These are phyloP conservation scores for Sporothrix inflata DNA, from an alignment of 2,329 filamentous ascomycete genomes.

Conservation along the genomic window DNA sequence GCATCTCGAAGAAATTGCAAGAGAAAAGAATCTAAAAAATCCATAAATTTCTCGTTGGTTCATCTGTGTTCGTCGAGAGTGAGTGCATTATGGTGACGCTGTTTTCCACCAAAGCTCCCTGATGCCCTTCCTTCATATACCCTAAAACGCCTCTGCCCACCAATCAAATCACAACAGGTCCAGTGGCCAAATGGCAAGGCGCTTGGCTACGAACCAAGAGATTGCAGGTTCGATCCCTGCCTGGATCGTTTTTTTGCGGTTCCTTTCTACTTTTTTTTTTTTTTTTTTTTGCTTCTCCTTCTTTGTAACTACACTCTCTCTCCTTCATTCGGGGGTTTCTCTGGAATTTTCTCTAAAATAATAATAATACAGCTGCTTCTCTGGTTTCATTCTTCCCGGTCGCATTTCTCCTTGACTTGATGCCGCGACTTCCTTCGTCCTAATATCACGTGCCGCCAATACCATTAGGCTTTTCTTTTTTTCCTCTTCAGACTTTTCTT, in stretches of 20 bases:
- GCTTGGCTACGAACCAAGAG: conserved; percentile 46
- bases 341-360: too few species aligned
- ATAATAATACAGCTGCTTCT: background rate
- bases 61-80: too few species aligned
- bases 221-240: conserved; percentile 46
- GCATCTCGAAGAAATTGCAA: too few species aligned
- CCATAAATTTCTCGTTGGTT: too few species aligned
- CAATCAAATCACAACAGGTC: conserved; percentile 30
- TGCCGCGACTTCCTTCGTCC: background rate
- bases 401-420: background rate
- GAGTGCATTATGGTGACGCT: too few species aligned
- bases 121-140: background rate
- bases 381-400: background rate
- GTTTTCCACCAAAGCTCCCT: too few species aligned
- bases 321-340: too few species aligned
- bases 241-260: conserved; percentile 32
- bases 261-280: background rate
- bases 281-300: background rate
- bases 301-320: background rate
- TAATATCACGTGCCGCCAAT: background rate
- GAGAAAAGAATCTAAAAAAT: too few species aligned
- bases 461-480: background rate
- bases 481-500: background rate
- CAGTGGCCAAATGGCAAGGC: conserved; percentile 43
- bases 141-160: background rate